Conservation (phyloP, 768 basidiomycete species). For the Lentinula sp. region DNA sequence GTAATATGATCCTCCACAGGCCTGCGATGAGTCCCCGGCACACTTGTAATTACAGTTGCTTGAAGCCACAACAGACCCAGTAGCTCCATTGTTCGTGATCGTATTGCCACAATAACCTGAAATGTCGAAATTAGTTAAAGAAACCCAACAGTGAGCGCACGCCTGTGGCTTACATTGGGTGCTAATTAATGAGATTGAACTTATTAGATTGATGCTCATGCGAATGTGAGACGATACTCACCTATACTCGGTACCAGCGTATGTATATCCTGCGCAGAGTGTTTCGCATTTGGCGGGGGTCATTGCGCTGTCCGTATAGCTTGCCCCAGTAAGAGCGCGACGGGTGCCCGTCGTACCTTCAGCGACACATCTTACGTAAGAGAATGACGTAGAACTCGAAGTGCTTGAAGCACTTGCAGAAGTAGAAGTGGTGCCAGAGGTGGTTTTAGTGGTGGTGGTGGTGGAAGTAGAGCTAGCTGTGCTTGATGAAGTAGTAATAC, state of each 20-base stretch:
- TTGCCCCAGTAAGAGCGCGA: slow-evolving; percentile 23
- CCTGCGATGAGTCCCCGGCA: slow-evolving; percentile 12
- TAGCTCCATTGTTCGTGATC: slow-evolving; percentile 18
- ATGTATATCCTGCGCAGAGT: slow-evolving; percentile 23
- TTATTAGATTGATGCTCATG: not conserved
- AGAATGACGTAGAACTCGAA: slow-evolving; percentile 1
- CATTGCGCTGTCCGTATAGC: slow-evolving; percentile 21
- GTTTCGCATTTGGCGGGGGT: slow-evolving; percentile 23
- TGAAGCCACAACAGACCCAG: slow-evolving; percentile 10
- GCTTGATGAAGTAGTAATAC: slow-evolving; percentile 5
- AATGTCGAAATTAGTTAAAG: not conserved
- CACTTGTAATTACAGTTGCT: slow-evolving; percentile 14
- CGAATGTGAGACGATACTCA: not conserved
- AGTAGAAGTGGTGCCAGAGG: not conserved
- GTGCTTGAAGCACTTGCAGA: slow-evolving; percentile 3
- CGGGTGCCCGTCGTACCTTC: slow-evolving; percentile 23
- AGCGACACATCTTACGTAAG: slow-evolving; percentile 23
- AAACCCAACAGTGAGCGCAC: not conserved
- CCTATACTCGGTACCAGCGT: slow-evolving; percentile 23
- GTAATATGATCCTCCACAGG: slow-evolving; percentile 14
- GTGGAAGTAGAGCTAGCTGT: slow-evolving; percentile 6
- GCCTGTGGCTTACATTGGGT: too few relatives aligned
- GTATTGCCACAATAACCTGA: slow-evolving; percentile 19
- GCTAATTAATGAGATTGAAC: not conserved
- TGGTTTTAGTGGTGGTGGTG: not conserved